A percentile compares a stretch with the other conserved stretches of the same genome.
These are phyloP conservation scores for Trichosporon sp. DNA, from an alignment of 1,284 basidiomycete genomes.

Conservation along the genomic window DNA sequence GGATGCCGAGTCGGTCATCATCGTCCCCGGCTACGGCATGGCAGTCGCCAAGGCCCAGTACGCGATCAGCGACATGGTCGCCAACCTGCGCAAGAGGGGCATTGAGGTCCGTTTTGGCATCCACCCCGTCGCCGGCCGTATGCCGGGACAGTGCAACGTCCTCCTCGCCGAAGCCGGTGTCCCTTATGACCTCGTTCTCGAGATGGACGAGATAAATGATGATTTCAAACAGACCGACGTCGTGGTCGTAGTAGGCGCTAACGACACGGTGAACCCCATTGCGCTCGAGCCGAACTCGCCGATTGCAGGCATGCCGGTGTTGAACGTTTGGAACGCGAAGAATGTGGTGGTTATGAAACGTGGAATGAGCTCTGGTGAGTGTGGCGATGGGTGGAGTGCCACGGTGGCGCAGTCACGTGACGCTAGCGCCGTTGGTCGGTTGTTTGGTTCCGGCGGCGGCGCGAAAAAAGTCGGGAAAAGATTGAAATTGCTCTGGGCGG, in stretches of 20 bases:
- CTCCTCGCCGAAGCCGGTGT: constrained; percentile 78
- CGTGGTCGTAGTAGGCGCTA: constrained; percentile 68
- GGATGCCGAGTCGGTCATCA: constrained; percentile 74
- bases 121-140: constrained; percentile 44
- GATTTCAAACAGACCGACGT: constrained; percentile 78
- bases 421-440: background rate
- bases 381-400: background rate
- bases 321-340: constrained; percentile 84
- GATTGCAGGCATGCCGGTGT: constrained; percentile 81
- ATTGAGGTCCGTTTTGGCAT: constrained; percentile 58
- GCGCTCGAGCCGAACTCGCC: constrained; percentile 75
- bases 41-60: constrained; percentile 82
- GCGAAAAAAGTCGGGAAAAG: too few species aligned
- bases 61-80: constrained; percentile 73
- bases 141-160: constrained; percentile 66
- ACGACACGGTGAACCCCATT: constrained; percentile 83
- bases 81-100: constrained; percentile 62
- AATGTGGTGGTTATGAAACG: constrained; percentile 85
- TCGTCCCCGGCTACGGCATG: constrained; percentile 81
- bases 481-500: too few species aligned
- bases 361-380: constrained; percentile 57
- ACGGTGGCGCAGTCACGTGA: background rate
- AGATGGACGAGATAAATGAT: constrained; percentile 89
- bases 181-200: constrained; percentile 78
- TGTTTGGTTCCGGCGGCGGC: too few species aligned